Evolutionary conservation across 768 basidiomycete species (phyloP), one percentile per base, ranked within the genome.

Genomic region (Krasilnikovozyma curviuscula): DNA sequence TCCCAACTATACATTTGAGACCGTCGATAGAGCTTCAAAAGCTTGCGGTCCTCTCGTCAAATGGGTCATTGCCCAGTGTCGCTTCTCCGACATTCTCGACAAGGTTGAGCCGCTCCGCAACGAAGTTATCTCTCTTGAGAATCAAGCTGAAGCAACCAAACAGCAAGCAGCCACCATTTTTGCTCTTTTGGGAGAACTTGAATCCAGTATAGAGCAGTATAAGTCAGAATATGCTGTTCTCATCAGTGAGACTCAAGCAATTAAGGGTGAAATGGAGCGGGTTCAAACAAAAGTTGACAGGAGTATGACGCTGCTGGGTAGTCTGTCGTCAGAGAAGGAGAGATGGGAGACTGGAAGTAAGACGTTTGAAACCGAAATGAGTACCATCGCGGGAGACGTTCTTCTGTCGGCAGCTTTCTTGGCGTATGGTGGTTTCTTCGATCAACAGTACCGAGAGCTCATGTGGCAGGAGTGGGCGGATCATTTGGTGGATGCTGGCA

Each of bases 31-130:
- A 47, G 93, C 93, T 23, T 88, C 83, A 65, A 83, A 79, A 68
- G 93, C 93, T 25, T 97, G 91, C 61, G 93, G 93, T 24, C 93
- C 93, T 9, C 77, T 98, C 41, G 89, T 91, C 55, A 93, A 95
- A 66, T 95, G 93, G 93, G 91, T 78, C 9, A 73, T 97, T 48
- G 93, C 93, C 1, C 93, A 98, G 68, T 86, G 95, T 41, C 76
- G 77, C 27, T 98, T 85, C 70, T 95, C 93, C 10, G 86, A 89
- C 64, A 98, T 98, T 58, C 68, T 98, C 34, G 89, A 98, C 69
- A 83, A 79, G 65, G 86, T 97, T 16, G 93, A 93, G 55, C 93
- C 93, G 10, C 71, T 97, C 16, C 83, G 89, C 10, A 81, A 91
- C 58, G 91, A 98, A 61, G 89, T 98, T 2, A 80, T 82, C 59